phyloP scores from a whole-genome alignment of 1,284 basidiomycete species.

The Austroboletus rostrupii region DNA sequence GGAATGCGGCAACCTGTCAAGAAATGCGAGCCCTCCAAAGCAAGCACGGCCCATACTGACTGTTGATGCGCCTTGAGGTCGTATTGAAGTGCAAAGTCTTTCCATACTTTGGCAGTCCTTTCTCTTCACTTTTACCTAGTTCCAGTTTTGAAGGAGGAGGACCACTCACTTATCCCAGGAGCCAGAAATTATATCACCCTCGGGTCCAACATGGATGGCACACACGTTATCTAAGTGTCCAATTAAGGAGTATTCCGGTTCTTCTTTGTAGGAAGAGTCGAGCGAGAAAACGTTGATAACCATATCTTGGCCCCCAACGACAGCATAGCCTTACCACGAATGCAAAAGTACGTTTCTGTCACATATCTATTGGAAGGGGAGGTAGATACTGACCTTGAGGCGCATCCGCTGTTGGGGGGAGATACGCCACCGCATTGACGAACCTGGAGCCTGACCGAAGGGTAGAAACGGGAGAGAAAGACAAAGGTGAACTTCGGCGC shows the following conservation, averaged over 20 bases:
- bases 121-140: slow-evolving; percentile 1
- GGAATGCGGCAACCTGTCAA: slow-evolving; percentile 63
- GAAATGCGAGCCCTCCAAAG: slow-evolving; percentile 74
- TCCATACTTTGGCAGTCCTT: slow-evolving; percentile 95
- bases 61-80: slow-evolving; percentile 85
- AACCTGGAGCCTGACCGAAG: slow-evolving; percentile 72
- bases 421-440: slow-evolving; percentile 79
- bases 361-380: slow-evolving; percentile 1
- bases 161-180: slow-evolving; percentile 89
- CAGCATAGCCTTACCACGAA: slow-evolving; percentile 62
- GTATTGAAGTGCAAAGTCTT: slow-evolving; percentile 69
- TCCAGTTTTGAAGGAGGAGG: slow-evolving; percentile 1
- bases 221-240: slow-evolving; percentile 94
- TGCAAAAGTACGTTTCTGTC: slow-evolving; percentile 3
- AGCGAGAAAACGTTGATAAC: slow-evolving; percentile 79
- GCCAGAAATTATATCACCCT: slow-evolving; percentile 84
- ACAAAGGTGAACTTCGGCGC: slow-evolving; percentile 51
- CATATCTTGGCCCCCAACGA: slow-evolving; percentile 83
- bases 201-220: slow-evolving; percentile 67
- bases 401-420: slow-evolving; percentile 62
- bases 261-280: slow-evolving; percentile 48
- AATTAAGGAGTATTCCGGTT: slow-evolving; percentile 76
- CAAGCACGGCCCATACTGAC: slow-evolving; percentile 92
- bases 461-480: slow-evolving; percentile 52
- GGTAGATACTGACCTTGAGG: slow-evolving; percentile 54